Conservation (phyloP, 129 eudicot genomes). For the Calendula officinalis region DNA sequence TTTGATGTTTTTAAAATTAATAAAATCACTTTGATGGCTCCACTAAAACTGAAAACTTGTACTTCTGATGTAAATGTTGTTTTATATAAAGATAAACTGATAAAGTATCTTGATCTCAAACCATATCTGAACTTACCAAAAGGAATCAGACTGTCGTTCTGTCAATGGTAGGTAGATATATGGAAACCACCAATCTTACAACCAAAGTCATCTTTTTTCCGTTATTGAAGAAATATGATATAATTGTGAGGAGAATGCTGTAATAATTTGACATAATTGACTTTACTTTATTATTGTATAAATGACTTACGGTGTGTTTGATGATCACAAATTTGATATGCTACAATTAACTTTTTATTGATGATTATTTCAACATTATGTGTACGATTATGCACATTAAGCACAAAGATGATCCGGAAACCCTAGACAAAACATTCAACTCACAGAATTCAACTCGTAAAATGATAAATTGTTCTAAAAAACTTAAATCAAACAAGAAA, state of each 20-base stretch:
- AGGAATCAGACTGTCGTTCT: background rate
- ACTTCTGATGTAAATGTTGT: too few species aligned
- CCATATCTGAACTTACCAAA: constrained; percentile 5
- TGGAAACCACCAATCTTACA: constrained; percentile 10
- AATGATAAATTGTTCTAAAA: background rate
- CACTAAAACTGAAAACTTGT: background rate
- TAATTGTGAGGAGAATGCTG: background rate
- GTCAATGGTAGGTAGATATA: constrained; percentile 2
- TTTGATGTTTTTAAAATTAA: background rate
- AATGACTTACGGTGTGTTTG: background rate
- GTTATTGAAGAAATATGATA: background rate
- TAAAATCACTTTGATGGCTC: background rate
- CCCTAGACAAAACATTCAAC: background rate
- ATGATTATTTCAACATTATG: background rate
- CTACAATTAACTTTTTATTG: background rate
- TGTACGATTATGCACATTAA: background rate
- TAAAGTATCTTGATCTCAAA: constrained; percentile 11
- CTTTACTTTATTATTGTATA: background rate
- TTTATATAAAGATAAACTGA: too few species aligned
- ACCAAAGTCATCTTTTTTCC: constrained; percentile 6
- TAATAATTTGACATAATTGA: constrained; percentile 6
- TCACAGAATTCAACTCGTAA: constrained; percentile 4
- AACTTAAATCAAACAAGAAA: constrained; percentile 5
- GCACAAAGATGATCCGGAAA: constrained; percentile 9
- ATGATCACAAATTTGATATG: constrained; percentile 9